A percentile compares a stretch with the other conserved stretches of the same genome.
These are phyloP conservation scores for Tetrapyrgos nigripes DNA, from an alignment of 1,284 basidiomycete species.

Conservation along the genomic window DNA sequence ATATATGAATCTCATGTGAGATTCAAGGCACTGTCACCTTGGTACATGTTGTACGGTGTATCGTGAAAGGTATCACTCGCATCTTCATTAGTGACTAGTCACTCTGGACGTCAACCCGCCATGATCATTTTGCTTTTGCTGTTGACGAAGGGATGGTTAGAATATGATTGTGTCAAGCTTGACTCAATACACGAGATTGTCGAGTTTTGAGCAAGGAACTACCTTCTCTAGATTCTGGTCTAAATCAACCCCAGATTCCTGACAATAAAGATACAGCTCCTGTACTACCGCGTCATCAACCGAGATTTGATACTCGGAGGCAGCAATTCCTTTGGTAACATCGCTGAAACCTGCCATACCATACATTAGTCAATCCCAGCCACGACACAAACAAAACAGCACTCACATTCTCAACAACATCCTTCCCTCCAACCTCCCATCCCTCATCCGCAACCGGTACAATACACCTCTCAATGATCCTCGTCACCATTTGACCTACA, in stretches of 20 bases:
- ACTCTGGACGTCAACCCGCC: too few species aligned
- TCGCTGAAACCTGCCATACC: slow-evolving; percentile 45
- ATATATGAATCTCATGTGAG: not conserved
- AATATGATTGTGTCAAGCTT: not conserved
- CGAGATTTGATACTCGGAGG: slow-evolving; percentile 32
- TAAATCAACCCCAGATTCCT: not conserved
- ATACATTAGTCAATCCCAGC: not conserved
- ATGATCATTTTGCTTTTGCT: too few species aligned
- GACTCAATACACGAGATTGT: not conserved
- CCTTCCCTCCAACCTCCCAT: slow-evolving; percentile 90
- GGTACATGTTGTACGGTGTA: too few species aligned
- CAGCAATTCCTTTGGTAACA: slow-evolving; percentile 51
- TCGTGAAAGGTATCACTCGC: slow-evolving; percentile 7
- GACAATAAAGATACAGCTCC: not conserved
- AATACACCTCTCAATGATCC: slow-evolving; percentile 67
- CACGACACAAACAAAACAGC: slow-evolving; percentile 6
- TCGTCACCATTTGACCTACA: slow-evolving; percentile 60
- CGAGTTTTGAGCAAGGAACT: not conserved
- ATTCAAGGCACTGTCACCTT: slow-evolving; percentile 9
- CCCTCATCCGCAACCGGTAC: slow-evolving; percentile 75
- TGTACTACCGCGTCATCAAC: slow-evolving; percentile 21
- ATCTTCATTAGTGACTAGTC: too few species aligned
- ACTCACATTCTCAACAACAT: slow-evolving; percentile 68
- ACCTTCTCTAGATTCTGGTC: not conserved
- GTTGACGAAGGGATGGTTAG: not conserved